Base-by-base conservation (phyloP, 768 basidiomycete species). In the Mycena filopes region DNA sequence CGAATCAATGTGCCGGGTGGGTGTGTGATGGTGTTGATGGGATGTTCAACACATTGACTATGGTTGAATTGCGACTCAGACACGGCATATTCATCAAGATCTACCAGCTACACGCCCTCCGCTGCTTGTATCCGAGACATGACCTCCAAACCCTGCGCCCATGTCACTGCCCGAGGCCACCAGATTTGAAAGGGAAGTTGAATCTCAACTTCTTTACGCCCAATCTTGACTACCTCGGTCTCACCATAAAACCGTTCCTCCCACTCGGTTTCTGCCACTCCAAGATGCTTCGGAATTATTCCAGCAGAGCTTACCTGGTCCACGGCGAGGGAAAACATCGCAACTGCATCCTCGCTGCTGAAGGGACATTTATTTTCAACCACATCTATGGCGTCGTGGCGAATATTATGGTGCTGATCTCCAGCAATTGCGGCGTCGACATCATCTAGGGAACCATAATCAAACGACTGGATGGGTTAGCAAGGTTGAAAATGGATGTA, bases 81-180 rank as follows among this genome's bases (percentile, higher is more conserved):
- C 38, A 9, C 38, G 9, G 38, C 38, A 38, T 16, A 16, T 38
- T 9, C 38, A 16, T 38, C 38, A 9, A 38, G 16, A 9, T 38
- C 16, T 40, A 40, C 51, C n/a, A n/a, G n/a, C n/a, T n/a, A n/a
- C n/a, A n/a, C n/a, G n/a, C n/a, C n/a, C n/a, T 55, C 41, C 18
- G 48, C 48, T 0, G 47, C 58, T n/a, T 60, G 58, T 4, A 60
- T 50, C 10, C 40, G 21, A 40, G 50, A 18, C 48, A 60, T 60
- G 15, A 50, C 29, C 26, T 50, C 58, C 4, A 60, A 31, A 28
- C 48, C 58, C 40, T 60, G 58, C 33, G 48, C 48, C 58, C 58
- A 60, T 28, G n/a, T 13, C 20, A 60, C 58, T 16, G 58, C 58
- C 4, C 40, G 58, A 2, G 47, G 48, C 38, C 40, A 60, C 58